Evolutionary conservation across 2,329 filamentous ascomycete species (phyloP).

Genomic region (Colletotrichum plurivorum): DNA sequence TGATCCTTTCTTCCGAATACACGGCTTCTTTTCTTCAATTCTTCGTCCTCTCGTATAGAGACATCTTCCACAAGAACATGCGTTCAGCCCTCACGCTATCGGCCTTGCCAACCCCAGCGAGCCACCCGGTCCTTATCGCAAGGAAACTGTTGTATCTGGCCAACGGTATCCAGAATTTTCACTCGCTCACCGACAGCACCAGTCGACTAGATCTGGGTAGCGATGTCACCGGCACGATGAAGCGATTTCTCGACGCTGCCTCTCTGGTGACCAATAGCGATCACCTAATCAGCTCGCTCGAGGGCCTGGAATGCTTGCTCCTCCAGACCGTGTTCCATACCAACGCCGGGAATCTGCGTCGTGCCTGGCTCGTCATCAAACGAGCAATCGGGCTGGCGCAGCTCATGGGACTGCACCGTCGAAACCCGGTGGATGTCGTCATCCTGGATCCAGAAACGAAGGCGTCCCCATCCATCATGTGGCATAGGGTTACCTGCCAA

Average conservation of each 20-base stretch:
- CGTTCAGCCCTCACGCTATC: not conserved
- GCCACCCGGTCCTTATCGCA: slow-evolving; percentile 4
- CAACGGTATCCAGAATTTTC: slow-evolving; percentile 15
- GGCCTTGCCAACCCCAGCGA: not conserved
- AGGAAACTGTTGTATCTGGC: slow-evolving; percentile 9
- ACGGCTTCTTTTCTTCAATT: slow-evolving; percentile 1
- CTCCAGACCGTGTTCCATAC: slow-evolving; percentile 55
- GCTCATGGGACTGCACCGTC: slow-evolving; percentile 56
- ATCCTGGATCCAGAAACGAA: slow-evolving; percentile 16
- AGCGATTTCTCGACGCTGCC: slow-evolving; percentile 48
- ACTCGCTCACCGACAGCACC: slow-evolving; percentile 45
- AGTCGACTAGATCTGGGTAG: slow-evolving; percentile 40
- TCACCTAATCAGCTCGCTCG: slow-evolving; percentile 53
- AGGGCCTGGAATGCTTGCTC: slow-evolving; percentile 58
- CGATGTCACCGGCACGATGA: slow-evolving; percentile 43
- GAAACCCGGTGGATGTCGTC: not conserved
- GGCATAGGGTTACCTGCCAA: slow-evolving; percentile 53
- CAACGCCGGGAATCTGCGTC: slow-evolving; percentile 56
- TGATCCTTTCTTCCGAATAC: not conserved
- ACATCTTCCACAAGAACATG: slow-evolving; percentile 9
- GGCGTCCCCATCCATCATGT: slow-evolving; percentile 44
- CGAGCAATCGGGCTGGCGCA: slow-evolving; percentile 57
- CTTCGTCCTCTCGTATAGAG: slow-evolving; percentile 2
- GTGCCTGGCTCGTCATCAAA: slow-evolving; percentile 54
- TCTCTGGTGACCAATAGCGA: slow-evolving; percentile 51